Percentiles rank a stretch among this genome's conserved stretches.
phyloP scores from a whole-genome alignment of 768 basidiomycete species.

The Hericium coralloides region DNA sequence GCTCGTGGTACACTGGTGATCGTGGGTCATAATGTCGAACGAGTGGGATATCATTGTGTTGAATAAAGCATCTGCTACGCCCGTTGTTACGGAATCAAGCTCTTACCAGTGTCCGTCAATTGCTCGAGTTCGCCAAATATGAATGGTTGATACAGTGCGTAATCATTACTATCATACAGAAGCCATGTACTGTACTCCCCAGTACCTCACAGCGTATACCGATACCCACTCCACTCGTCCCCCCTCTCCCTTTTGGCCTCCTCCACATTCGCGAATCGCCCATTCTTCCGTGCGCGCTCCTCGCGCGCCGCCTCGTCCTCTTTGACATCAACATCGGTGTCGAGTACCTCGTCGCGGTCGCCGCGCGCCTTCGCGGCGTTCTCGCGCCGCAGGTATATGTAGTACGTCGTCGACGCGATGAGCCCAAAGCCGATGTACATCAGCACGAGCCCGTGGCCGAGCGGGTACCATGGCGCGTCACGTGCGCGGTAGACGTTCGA shows the following conservation, averaged over 20 bases:
- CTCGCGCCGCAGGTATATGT: constrained; percentile 41
- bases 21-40: too few relatives aligned
- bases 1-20: too few relatives aligned
- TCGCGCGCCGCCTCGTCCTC: constrained; percentile 12
- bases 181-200: too few relatives aligned
- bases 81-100: too few relatives aligned
- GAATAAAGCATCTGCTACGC: too few relatives aligned
- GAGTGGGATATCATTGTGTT: too few relatives aligned
- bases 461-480: constrained; percentile 61
- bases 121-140: too few relatives aligned
- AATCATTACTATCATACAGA: too few relatives aligned
- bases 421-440: constrained; percentile 65
- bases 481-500: constrained; percentile 65
- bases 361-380: constrained; percentile 61
- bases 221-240: constrained; percentile 69
- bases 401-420: constrained; percentile 33
- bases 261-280: constrained; percentile 44
- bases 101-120: too few relatives aligned
- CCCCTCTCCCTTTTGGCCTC: constrained; percentile 66
- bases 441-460: constrained; percentile 56
- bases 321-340: constrained; percentile 28
- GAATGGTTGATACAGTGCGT: too few relatives aligned
- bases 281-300: constrained; percentile 37
- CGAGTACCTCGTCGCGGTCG: constrained; percentile 61
- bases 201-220: constrained; percentile 44